Percentiles rank a stretch among this genome's conserved stretches.
Conservation (phyloP, 2,329 filamentous ascomycete genomes). For the Tolypocladium ovalisporum region DNA sequence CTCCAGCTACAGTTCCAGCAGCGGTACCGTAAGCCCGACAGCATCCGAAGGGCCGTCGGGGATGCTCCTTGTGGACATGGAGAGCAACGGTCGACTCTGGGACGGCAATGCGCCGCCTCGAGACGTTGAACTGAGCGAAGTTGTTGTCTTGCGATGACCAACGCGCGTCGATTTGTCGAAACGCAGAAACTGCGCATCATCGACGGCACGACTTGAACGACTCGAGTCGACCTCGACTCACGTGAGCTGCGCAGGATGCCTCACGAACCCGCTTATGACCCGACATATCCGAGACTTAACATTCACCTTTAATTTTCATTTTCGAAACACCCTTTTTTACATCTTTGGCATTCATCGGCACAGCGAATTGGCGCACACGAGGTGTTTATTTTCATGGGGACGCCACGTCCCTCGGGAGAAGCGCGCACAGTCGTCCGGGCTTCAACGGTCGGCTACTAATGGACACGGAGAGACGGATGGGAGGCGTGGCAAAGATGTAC, state of each 20-base stretch:
- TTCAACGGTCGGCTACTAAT: slow-evolving; percentile 1
- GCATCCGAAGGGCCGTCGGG: slow-evolving; percentile 31
- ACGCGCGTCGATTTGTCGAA: neutral
- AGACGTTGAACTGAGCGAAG: slow-evolving; percentile 34
- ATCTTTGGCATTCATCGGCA: slow-evolving; percentile 30
- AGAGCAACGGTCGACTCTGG: slow-evolving; percentile 26
- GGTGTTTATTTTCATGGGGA: slow-evolving; percentile 13
- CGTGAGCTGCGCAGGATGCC: neutral
- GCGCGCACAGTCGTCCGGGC: neutral
- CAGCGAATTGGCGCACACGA: slow-evolving; percentile 26
- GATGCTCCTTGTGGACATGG: slow-evolving; percentile 23
- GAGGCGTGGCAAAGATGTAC: slow-evolving; percentile 8
- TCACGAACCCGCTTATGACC: slow-evolving; percentile 17
- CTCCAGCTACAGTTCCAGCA: slow-evolving; percentile 47
- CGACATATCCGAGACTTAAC: slow-evolving; percentile 4
- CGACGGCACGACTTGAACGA: neutral
- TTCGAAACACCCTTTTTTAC: slow-evolving; percentile 18
- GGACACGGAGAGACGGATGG: neutral
- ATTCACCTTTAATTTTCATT: slow-evolving; percentile 16
- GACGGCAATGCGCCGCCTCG: slow-evolving; percentile 22
- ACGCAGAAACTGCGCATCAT: neutral
- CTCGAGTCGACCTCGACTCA: neutral
- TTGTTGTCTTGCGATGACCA: slow-evolving; percentile 29
- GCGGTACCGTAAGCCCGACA: slow-evolving; percentile 38
- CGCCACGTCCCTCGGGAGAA: neutral